These are phyloP conservation scores for Solanum clarkiae DNA, from an alignment of 257 asterid genomes.

Conservation along the genomic window DNA sequence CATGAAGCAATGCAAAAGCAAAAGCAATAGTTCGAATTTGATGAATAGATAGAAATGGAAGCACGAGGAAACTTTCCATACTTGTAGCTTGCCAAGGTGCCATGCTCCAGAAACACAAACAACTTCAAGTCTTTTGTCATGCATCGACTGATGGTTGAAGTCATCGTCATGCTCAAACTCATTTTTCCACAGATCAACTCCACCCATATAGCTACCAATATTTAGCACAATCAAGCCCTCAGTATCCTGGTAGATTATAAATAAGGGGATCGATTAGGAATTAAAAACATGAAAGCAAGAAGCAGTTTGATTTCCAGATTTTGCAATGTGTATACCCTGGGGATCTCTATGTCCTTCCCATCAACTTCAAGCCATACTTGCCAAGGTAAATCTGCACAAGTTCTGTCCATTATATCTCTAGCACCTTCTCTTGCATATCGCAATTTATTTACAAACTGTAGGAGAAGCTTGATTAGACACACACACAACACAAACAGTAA, in stretches of 20 bases:
- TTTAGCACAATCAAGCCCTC: slow-evolving; percentile 86
- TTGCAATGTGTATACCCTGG: slow-evolving; percentile 30
- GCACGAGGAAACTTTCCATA: slow-evolving; percentile 7
- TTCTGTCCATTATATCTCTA: slow-evolving; percentile 76
- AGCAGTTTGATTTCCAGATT: neutral
- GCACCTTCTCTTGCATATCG: slow-evolving; percentile 91
- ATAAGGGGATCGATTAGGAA: slow-evolving; percentile 3
- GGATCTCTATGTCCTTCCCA: slow-evolving; percentile 54
- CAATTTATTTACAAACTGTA: slow-evolving; percentile 72
- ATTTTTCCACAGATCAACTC: slow-evolving; percentile 90
- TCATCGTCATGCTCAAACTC: slow-evolving; percentile 63
- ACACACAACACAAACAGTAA: slow-evolving; percentile 1
- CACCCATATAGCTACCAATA: slow-evolving; percentile 91
- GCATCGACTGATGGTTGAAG: slow-evolving; percentile 63
- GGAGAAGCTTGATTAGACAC: slow-evolving; percentile 15
- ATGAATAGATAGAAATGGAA: neutral
- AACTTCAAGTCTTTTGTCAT: slow-evolving; percentile 82
- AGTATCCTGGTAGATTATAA: slow-evolving; percentile 37
- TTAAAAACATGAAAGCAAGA: neutral
- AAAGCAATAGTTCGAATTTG: neutral
- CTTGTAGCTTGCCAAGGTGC: slow-evolving; percentile 96
- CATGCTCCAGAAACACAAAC: slow-evolving; percentile 80
- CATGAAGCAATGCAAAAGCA: neutral
- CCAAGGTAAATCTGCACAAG: slow-evolving; percentile 93
- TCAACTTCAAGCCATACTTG: slow-evolving; percentile 92